Evolutionary conservation across 2,329 filamentous ascomycete genomes (phyloP), one percentile per base, ranked within the genome.

Genomic region (Rutstroemia sp.): DNA sequence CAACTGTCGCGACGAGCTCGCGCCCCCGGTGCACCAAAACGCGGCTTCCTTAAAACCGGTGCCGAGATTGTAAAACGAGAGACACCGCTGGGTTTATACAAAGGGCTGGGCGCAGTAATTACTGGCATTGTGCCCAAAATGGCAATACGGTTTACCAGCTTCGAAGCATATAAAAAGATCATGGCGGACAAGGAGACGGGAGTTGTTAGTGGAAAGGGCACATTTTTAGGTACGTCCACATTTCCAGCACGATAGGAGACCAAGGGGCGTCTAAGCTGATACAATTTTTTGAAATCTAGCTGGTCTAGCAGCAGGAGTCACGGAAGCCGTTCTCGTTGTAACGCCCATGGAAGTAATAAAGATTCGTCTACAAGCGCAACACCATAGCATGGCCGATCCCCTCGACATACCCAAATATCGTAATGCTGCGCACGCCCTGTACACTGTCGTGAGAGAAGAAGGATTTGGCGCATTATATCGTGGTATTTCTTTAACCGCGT

Each of bases 261-360:
- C n/a, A 18, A 41, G 5, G 5, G 18, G 12, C 48, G 21, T 21
- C 5, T 10, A 18, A 12, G 39, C 39, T 52, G 30, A 56, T 23
- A 44, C 9, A 0, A 3, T 6, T 18, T 34, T 9, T 1, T n/a
- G 21, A 5, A 8, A 9, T 37, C 52, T 62, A 85, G 90, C 94
- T 66, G 94, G 94, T 69, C 85, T 99, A 47, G 83, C 88, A 23
- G 94, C 94, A 25, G 94, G 94, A 74, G 85, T 99, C 18, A 97
- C 94, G 19, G 94, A 99, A 80, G 94, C 94, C 62, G 92, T 99
- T 46, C 87, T 89, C 49, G 90, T 99, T 52, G 94, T 99, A 56
- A 96, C 92, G 30, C 94, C 94, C 5, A 99, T 99, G 94, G 94
- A 99, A 77, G 94, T 99, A 60, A 84, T 99, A 75, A 99, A 99